A percentile compares a stretch with the other conserved stretches of the same genome.
These are phyloP conservation scores for Lagenaria siceraria DNA, from an alignment of 306 rosid species.

Conservation along the genomic window DNA sequence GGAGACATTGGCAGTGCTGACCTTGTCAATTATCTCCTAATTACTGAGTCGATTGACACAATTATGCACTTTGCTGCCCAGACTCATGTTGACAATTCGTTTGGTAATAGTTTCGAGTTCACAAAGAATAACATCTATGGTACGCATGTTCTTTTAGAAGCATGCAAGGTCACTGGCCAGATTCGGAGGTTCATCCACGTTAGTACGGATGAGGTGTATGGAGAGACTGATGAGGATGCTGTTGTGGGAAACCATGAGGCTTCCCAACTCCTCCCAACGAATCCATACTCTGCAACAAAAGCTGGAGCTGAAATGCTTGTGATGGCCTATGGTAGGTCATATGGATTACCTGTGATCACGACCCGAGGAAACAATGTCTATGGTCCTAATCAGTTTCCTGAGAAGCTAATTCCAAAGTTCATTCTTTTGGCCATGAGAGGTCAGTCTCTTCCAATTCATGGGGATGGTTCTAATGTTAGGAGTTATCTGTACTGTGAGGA, in stretches of 20 bases:
- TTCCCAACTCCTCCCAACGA: conserved; percentile 51
- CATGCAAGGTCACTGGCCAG: conserved; percentile 59
- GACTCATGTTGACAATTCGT: conserved; percentile 54
- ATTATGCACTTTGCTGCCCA: conserved; percentile 65
- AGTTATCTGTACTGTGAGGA: conserved; percentile 53
- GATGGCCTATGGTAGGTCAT: conserved; percentile 56
- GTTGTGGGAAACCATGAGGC: conserved; percentile 54
- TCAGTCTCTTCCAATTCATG: conserved; percentile 49
- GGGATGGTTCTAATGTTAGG: conserved; percentile 57
- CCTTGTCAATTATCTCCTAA: conserved; percentile 44
- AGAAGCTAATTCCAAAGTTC: conserved; percentile 50
- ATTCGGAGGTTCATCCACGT: conserved; percentile 46
- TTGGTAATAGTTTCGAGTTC: conserved; percentile 56
- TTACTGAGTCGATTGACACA: conserved; percentile 46
- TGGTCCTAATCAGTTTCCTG: conserved; percentile 57
- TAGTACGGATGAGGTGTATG: conserved; percentile 53
- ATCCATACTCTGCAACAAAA: conserved; percentile 54
- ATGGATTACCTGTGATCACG: conserved; percentile 48
- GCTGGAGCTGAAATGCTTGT: conserved; percentile 66
- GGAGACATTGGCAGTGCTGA: conserved; percentile 59
- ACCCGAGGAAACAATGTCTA: conserved; percentile 57
- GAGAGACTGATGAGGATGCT: conserved; percentile 57
- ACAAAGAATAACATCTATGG: conserved; percentile 55
- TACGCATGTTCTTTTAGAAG: conserved; percentile 47
- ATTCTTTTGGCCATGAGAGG: conserved; percentile 54